phyloP scores from a whole-genome alignment of 805 yeast species.

The Candida pseudoglaebosa region DNA sequence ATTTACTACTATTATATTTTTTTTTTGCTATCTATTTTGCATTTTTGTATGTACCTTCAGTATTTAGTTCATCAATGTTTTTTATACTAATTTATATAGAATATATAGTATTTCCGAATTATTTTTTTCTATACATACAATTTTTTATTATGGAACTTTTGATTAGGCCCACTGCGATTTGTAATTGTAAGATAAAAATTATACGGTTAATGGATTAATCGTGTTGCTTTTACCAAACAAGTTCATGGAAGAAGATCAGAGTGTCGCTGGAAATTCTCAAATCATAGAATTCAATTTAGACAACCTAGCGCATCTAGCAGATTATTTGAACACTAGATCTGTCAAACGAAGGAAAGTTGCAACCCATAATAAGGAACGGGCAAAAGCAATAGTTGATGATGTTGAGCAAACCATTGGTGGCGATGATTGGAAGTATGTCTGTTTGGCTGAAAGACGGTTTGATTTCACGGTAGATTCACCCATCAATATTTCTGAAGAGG shows the following conservation, averaged over 20 bases:
- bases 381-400: slow-evolving; percentile 4
- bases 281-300: slow-evolving; percentile 1
- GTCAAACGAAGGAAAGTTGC: not conserved
- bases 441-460: slow-evolving; percentile 11
- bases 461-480: slow-evolving; percentile 10
- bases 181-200: too few relatives aligned
- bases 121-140: not conserved
- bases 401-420: too few relatives aligned
- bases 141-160: not conserved
- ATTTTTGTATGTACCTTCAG: not conserved
- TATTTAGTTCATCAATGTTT: slow-evolving; percentile 1
- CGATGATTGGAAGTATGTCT: slow-evolving; percentile 8
- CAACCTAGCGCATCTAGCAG: not conserved
- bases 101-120: not conserved
- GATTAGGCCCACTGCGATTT: not conserved
- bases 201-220: not conserved
- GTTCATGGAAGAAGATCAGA: not conserved
- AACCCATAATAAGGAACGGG: not conserved
- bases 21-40: not conserved
- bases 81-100: slow-evolving; percentile 1
- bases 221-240: not conserved
- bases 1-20: too few relatives aligned
- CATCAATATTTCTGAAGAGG: slow-evolving; percentile 1
- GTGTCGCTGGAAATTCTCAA: not conserved
- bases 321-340: not conserved